Conservation (phyloP, 169 alveolate genomes). For the Eimeria zaria region DNA sequence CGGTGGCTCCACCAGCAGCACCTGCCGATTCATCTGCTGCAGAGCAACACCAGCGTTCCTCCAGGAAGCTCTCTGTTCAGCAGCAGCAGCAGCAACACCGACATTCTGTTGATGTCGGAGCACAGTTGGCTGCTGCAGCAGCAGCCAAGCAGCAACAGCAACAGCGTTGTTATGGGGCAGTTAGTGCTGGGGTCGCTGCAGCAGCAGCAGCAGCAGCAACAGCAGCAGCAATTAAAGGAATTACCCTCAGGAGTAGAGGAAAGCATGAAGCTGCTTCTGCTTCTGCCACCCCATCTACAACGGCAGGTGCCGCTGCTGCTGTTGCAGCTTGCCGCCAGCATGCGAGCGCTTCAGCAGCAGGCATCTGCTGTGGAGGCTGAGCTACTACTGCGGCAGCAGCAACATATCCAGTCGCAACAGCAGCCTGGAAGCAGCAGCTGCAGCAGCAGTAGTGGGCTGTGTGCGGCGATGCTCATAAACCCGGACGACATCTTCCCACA, state of each 20-base stretch:
- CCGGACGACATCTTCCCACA: slow-evolving; percentile 38
- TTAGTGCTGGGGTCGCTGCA: neutral
- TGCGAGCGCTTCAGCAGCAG: slow-evolving; percentile 70
- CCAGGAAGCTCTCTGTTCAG: neutral
- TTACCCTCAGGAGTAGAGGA: slow-evolving; percentile 3
- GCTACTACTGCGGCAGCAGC: slow-evolving; percentile 71
- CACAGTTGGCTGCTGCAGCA: slow-evolving; percentile 34
- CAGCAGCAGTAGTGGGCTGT: slow-evolving; percentile 61
- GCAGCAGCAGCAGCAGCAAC: neutral
- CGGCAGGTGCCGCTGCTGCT: slow-evolving; percentile 47
- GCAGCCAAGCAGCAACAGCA: slow-evolving; percentile 7
- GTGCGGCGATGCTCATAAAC: slow-evolving; percentile 45
- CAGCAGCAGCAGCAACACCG: slow-evolving; percentile 16
- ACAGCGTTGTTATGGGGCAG: neutral
- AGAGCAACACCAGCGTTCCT: slow-evolving; percentile 25
- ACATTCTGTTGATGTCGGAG: slow-evolving; percentile 24
- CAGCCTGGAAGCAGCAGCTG: slow-evolving; percentile 29
- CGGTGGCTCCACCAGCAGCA: slow-evolving; percentile 14
- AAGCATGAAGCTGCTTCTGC: neutral
- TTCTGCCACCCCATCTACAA: slow-evolving; percentile 42
- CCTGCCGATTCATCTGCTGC: slow-evolving; percentile 38
- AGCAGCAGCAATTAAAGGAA: neutral
- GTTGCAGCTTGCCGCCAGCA: slow-evolving; percentile 52
- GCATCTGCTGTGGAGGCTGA: slow-evolving; percentile 62
- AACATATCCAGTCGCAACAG: slow-evolving; percentile 37